Evolutionary conservation across 2,329 filamentous ascomycete genomes (phyloP), one percentile per base, ranked within the genome.

Genomic region (Leptographium radiaticola): DNA sequence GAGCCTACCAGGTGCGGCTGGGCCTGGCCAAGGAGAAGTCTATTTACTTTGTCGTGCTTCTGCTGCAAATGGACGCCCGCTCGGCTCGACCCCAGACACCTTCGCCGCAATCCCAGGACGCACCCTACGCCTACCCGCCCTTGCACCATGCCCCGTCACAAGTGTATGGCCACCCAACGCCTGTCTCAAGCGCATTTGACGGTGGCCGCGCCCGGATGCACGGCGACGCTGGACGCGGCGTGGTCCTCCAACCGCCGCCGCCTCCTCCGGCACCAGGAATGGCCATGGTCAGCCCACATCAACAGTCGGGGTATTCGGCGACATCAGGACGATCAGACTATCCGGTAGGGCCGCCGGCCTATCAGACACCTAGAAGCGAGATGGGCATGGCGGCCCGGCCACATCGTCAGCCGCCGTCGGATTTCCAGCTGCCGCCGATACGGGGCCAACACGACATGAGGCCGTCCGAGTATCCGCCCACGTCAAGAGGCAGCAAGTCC

Each of bases 11-110:
- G 2, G 67, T 80, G 34, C 76, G 75, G 2, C 62, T 83, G 40
- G 79, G 79, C 1, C 68, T 84, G 34, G 76, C 74, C 13, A 83
- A 81, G 60, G 75, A 75, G 57, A 76, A 79, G 5, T 80, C 79
- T 42, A 79, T 81, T 55, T 84, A 80, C 63, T 83, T 83, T 59
- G 72, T 84, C 44, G 75, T 81, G 9, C 60, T 83, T 53, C 59
- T 74, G 43, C 62, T 81, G 55, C 67, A 60, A 31, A 58, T 69
- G 0, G 62, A 65, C 1, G 56, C 67, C 2, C 69, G 69, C 40
- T 63, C 68, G 16, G 67, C 67, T 46, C 66, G 71, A 33, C 74
- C 74, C 51, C 70, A 70, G 4, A 70, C 72, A 3, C 71, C 73
- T 5, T 72, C 75, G 13, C 70, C 71, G 16, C 69, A 74, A 52